Base-by-base conservation (phyloP, 805 yeast species). In the Priceomyces carsonii region DNA sequence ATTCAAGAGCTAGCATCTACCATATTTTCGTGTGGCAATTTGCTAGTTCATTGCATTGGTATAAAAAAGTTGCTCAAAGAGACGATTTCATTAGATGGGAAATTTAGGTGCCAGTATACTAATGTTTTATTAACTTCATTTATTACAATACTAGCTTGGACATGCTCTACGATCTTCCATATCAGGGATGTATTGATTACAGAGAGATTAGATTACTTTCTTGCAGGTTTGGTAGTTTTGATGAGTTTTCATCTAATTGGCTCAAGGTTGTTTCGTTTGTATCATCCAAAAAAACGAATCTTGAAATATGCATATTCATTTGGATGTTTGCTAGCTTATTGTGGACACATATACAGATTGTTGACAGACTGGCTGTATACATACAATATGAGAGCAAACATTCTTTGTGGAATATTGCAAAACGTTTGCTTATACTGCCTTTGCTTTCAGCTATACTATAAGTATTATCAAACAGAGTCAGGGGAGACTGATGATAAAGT, bases 361-460 rank as follows among this genome's bases (percentile, higher is more conserved):
- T 63, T 74, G 9, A 55, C 75, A 8, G 83, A 82, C 46, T 91
- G 96, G 91, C 84, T 88, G 39, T 91, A 91, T 61, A 82, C 95
- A 2, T 93, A 93, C 58, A 91, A 91, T 62, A 91, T 93, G 98
- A 73, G 77, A 44, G 95, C 93, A 18, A 91, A 93, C 51, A 80
- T 93, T 2, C 57, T 73, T 0, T 74, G 88, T 33, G 99, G 97
- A 0, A 38, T 89, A 3, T 42, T 82, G 4, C 97, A 91, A 50
- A 85, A 89, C 55, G 42, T 73, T 2, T 42, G 56, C 14, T 53
- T 66, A 50, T 50, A 43, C 17, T 33, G 50, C 7, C 41, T 56
- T 13, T 64, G 70, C 40, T 67, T 49, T 39, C 33, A 50, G 9
- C 39, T 67, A 17, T 67, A 67, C 45, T 44, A 53, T 22, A 43